Conservation (phyloP, 495 filamentous ascomycete genomes). For the Lepraria neglecta region DNA sequence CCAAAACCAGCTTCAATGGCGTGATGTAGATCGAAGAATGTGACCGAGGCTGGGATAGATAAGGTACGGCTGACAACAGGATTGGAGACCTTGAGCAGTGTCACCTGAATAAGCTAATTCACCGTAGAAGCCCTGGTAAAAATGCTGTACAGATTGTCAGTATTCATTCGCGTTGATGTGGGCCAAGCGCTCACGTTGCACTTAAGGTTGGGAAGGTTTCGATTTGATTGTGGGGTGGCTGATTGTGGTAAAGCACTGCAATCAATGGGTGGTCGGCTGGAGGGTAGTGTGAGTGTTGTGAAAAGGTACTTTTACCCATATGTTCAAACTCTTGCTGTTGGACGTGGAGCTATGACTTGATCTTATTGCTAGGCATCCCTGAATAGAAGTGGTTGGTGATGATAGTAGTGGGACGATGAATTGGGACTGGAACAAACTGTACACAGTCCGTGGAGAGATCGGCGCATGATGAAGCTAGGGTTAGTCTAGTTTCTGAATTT, state of each 20-base stretch:
- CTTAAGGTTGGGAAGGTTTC: not conserved
- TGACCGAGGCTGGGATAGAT: not conserved
- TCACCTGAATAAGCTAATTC: slow-evolving; percentile 4
- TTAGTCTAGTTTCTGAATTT: no score
- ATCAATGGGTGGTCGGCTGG: not conserved
- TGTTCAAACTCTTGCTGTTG: no score
- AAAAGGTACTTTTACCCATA: no score
- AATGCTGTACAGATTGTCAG: not conserved
- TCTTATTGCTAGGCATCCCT: no score
- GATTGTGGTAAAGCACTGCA: not conserved
- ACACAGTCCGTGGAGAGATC: no score
- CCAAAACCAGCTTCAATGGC: not conserved
- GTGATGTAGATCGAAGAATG: not conserved
- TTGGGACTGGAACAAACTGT: no score
- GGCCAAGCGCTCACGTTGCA: not conserved
- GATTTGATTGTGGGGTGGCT: no score
- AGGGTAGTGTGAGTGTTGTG: no score
- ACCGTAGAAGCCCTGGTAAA: not conserved
- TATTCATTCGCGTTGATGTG: not conserved
- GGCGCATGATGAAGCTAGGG: no score
- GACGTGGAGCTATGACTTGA: no score
- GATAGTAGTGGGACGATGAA: no score
- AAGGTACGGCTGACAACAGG: slow-evolving; percentile 6
- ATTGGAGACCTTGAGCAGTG: not conserved
- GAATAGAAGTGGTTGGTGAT: no score